Base-by-base conservation (phyloP, 1,284 basidiomycete genomes). In the Apiotrichum sp. region DNA sequence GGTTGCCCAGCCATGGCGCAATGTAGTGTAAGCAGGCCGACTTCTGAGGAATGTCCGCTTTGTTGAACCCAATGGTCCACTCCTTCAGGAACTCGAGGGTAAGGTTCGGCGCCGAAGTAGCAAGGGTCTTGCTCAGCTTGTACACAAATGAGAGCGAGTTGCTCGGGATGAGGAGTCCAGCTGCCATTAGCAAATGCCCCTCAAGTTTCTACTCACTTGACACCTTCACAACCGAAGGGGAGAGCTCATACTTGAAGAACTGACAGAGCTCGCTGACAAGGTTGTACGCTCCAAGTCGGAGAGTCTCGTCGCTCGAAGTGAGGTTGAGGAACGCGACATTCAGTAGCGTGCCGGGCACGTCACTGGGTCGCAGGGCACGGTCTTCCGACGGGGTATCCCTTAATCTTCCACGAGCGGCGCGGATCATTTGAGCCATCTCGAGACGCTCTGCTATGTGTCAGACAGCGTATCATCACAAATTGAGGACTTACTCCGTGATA, bases 21-120 rank as follows among this genome's bases (percentile, higher is more conserved):
- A 93, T 81, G 67, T 91, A 92, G 58, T 86, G 83, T 16, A 92
- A 72, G 65, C 85, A 89, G 52, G 82, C 82, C 33, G 88, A 82
- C 53, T 85, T 83, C 55, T 85, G 84, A 2, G 81, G 75, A n/a
- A 62, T 83, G 55, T 83, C 81, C 72, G 88, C 82, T 31, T 82
- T 80, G 33, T 62, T 56, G 47, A 76, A 78, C 2, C 76, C 75
- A 4, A 82, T 79, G 33, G 83, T 83, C 49, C 92, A 87, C 74
- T 93, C 90, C 22, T 84, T 83, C 54, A 93, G 79, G 75, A 93
- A 89, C 71, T 93, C 89, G 22, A 93, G 78, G 0, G 90, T 92
- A 46, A 93, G 77, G 34, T 89, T 83, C 9, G 90, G 88, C 7
- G 83, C 83, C 64, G 86, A 85, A 2, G 78, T 77, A 0, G 91